Percentiles rank a stretch among this genome's conserved stretches.
Conservation (phyloP, 1,284 basidiomycete genomes). For the Tilletia setariae region DNA sequence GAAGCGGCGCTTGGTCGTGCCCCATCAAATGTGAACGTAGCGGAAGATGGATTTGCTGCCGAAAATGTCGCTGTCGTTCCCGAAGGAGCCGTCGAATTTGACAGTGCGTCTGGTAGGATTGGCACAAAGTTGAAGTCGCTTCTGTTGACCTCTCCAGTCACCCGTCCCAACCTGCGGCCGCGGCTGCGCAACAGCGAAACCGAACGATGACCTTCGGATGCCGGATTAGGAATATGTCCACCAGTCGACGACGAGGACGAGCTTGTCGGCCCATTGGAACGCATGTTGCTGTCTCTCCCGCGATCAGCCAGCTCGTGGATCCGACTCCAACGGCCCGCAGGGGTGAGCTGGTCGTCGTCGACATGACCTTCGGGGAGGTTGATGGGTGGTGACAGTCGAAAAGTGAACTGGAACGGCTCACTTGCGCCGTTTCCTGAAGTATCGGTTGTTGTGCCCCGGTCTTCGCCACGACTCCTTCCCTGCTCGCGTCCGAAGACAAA, state of each 20-base stretch:
- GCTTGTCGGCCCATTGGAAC: not conserved
- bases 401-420: not conserved
- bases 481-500: not conserved
- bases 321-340: not conserved
- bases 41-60: not conserved
- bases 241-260: not conserved
- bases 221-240: not conserved
- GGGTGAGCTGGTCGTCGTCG: not conserved
- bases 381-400: not conserved
- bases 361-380: not conserved
- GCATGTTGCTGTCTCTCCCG: not conserved
- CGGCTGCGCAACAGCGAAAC: not conserved
- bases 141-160: not conserved
- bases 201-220: not conserved
- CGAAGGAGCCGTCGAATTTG: not conserved
- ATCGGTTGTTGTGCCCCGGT: too few relatives aligned
- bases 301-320: conserved; percentile 8
- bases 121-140: conserved; percentile 7
- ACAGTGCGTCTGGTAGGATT: not conserved
- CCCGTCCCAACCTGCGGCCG: not conserved
- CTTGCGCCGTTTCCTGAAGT: not conserved
- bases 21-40: not conserved
- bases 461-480: not conserved
- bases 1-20: not conserved
- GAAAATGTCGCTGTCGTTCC: not conserved